Evolutionary conservation across 2,329 filamentous ascomycete genomes (phyloP).

Genomic region (Colletotrichum costaricense): DNA sequence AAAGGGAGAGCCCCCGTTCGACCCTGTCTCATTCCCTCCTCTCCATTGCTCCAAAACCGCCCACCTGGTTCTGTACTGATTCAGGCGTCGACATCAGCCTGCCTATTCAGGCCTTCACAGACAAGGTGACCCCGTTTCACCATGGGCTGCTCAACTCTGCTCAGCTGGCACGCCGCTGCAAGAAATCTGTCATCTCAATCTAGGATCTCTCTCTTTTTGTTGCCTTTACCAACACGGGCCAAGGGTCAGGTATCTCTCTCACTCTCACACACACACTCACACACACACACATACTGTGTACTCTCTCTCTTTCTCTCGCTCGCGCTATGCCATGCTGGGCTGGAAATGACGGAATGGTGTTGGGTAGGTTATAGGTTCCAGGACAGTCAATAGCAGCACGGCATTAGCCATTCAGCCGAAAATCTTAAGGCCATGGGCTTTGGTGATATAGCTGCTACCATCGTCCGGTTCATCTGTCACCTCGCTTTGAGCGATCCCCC

Average conservation of each 20-base stretch:
- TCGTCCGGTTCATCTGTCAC: conserved; percentile 44
- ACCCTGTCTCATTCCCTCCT: conserved; percentile 25
- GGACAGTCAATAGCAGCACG: conserved; percentile 49
- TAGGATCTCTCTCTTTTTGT: conserved; percentile 30
- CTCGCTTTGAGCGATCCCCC: conserved; percentile 43
- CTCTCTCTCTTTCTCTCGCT: no score
- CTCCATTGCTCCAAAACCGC: conserved; percentile 13
- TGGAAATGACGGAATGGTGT: background rate
- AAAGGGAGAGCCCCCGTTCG: conserved; percentile 14
- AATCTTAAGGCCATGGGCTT: conserved; percentile 51
- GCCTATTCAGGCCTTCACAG: conserved; percentile 8
- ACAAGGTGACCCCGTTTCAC: conserved; percentile 41
- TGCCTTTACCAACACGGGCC: conserved; percentile 39
- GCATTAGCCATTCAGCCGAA: conserved; percentile 64
- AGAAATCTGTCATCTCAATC: conserved; percentile 32
- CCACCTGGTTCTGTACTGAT: conserved; percentile 27
- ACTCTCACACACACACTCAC: no score
- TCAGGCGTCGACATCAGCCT: conserved; percentile 26
- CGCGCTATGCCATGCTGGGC: conserved; percentile 28
- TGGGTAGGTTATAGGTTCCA: conserved; percentile 46
- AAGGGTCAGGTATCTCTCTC: conserved; percentile 10
- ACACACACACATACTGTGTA: no score
- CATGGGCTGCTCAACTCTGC: conserved; percentile 28
- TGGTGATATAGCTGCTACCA: conserved; percentile 46
- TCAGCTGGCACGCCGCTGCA: conserved; percentile 13